Evolutionary conservation across 106 monocot genomes (phyloP).

Genomic region (Phalaenopsis aphrodite): DNA sequence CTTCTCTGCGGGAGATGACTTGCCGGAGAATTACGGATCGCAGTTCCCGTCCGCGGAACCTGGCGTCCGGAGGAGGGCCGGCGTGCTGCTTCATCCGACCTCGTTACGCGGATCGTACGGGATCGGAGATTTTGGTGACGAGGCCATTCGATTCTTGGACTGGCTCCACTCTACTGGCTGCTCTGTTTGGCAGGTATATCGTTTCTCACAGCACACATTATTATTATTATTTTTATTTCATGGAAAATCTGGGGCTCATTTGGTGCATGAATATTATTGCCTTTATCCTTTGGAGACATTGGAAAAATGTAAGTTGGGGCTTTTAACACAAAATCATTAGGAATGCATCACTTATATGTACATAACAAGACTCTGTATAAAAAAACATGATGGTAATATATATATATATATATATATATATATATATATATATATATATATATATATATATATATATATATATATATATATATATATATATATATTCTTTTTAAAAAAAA

Average conservation of each 20-base stretch:
- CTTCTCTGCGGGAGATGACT: slow-evolving; percentile 43
- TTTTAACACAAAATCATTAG: neutral
- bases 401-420: too few species aligned
- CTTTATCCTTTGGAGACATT: neutral
- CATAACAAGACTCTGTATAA: too few species aligned
- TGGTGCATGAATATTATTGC: neutral
- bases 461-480: too few species aligned
- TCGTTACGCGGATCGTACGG: slow-evolving; percentile 72
- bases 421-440: too few species aligned
- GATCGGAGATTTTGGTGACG: slow-evolving; percentile 85
- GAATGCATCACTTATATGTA: too few species aligned
- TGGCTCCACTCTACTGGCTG: slow-evolving; percentile 85
- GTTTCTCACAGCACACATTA: too few species aligned
- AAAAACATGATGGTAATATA: too few species aligned
- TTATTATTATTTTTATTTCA: too few species aligned
- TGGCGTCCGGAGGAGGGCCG: slow-evolving; percentile 43
- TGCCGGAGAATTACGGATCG: slow-evolving; percentile 65
- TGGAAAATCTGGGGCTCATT: neutral
- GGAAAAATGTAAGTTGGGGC: neutral
- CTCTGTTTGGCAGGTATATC: slow-evolving; percentile 77
- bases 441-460: too few species aligned
- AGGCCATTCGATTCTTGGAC: slow-evolving; percentile 66
- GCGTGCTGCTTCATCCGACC: slow-evolving; percentile 81
- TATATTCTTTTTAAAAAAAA: too few species aligned
- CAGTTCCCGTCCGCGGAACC: slow-evolving; percentile 43